phyloP scores from a whole-genome alignment of 2,329 filamentous ascomycete species.

The Lasiodiplodia theobromae region DNA sequence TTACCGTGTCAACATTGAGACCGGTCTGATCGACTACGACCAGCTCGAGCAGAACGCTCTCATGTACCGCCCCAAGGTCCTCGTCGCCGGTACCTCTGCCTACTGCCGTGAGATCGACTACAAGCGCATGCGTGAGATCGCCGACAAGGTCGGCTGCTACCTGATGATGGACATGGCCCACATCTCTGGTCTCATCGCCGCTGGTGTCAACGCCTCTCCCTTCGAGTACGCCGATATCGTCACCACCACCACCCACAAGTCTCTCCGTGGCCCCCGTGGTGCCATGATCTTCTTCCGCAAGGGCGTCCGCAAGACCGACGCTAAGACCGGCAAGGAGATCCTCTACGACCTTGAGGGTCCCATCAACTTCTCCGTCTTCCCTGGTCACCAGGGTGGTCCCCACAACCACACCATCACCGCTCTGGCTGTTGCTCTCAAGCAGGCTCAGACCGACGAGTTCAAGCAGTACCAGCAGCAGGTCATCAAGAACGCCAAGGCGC shows the following conservation, averaged over 20 bases:
- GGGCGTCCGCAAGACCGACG: conserved; percentile 81
- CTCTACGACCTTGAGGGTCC: conserved; percentile 89
- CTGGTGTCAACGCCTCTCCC: conserved; percentile 87
- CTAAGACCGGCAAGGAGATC: conserved; percentile 85
- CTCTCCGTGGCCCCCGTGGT: conserved; percentile 89
- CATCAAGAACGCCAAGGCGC: conserved; percentile 86
- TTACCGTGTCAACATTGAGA: conserved; percentile 88
- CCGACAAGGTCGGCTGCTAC: conserved; percentile 90
- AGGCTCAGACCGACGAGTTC: conserved; percentile 89
- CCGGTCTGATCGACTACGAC: conserved; percentile 94
- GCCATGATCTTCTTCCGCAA: conserved; percentile 99
- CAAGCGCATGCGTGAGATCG: conserved; percentile 86
- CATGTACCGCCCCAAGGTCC: conserved; percentile 92
- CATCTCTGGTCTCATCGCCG: conserved; percentile 92
- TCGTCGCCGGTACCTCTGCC: conserved; percentile 92
- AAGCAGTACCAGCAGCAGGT: conserved; percentile 91
- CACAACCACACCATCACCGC: conserved; percentile 99
- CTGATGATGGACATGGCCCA: conserved; percentile 96
- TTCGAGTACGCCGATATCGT: conserved; percentile 93
- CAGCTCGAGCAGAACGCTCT: conserved; percentile 85
- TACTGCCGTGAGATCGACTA: conserved; percentile 98
- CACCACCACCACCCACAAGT: conserved; percentile 98
- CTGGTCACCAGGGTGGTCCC: conserved; percentile 95
- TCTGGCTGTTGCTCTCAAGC: conserved; percentile 90
- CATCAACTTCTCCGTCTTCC: conserved; percentile 97